Percentiles rank a stretch among this genome's conserved stretches.
Conservation (phyloP, 2,329 filamentous ascomycete genomes). For the Thermomyces lanuginosus region DNA sequence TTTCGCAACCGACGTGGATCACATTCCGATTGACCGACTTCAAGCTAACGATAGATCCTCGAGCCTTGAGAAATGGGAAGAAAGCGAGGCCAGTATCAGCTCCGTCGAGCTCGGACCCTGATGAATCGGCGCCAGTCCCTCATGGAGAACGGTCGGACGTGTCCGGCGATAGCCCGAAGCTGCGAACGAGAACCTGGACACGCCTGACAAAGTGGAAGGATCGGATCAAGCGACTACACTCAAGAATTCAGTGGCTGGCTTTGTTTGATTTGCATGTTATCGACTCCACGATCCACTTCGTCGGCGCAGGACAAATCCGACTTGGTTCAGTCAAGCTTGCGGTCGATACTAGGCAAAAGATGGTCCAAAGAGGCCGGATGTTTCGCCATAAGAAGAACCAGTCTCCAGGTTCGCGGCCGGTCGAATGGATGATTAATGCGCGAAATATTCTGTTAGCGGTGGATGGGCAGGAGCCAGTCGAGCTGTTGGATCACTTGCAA, state of each 20-base stretch:
- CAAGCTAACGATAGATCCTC: slow-evolving; percentile 64
- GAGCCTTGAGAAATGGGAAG: slow-evolving; percentile 34
- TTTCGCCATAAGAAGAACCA: slow-evolving; percentile 63
- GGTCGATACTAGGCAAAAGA: slow-evolving; percentile 80
- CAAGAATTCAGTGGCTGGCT: slow-evolving; percentile 73
- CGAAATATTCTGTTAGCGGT: slow-evolving; percentile 80
- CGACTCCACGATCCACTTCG: slow-evolving; percentile 59
- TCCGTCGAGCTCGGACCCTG: slow-evolving; percentile 3
- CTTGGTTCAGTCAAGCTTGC: slow-evolving; percentile 70
- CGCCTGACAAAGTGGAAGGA: slow-evolving; percentile 66
- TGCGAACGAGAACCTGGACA: slow-evolving; percentile 62
- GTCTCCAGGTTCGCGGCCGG: slow-evolving; percentile 51
- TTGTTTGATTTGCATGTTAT: slow-evolving; percentile 78
- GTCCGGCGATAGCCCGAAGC: slow-evolving; percentile 4
- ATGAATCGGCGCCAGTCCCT: slow-evolving; percentile 3
- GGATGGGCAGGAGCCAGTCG: slow-evolving; percentile 66
- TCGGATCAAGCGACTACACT: slow-evolving; percentile 67
- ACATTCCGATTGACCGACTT: slow-evolving; percentile 79
- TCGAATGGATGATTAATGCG: slow-evolving; percentile 83
- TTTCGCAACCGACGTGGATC: slow-evolving; percentile 92
- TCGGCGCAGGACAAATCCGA: slow-evolving; percentile 70
- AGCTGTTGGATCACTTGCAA: slow-evolving; percentile 73
- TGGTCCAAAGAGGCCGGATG: slow-evolving; percentile 75
- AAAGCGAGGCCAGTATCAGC: slow-evolving; percentile 12
- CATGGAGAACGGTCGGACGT: slow-evolving; percentile 3